Conservation (phyloP, 2,329 filamentous ascomycete genomes). For the Exophiala xenobiotica region DNA sequence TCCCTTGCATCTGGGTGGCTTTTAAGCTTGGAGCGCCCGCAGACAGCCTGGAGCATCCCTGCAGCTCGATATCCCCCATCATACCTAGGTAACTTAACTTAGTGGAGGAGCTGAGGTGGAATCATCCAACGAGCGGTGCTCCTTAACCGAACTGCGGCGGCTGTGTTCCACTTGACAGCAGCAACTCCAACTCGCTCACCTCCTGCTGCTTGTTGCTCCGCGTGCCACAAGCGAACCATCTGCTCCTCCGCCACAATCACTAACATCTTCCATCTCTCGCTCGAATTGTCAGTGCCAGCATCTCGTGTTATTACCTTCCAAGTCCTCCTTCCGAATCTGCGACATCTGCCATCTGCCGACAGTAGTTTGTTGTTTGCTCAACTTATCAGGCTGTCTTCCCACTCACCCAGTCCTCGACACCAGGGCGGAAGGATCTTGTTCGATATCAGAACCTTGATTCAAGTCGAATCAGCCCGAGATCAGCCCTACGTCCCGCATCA, state of each 20-base stretch:
- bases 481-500: conserved; percentile 17
- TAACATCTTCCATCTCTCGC: not conserved
- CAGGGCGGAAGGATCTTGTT: not conserved
- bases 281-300: too few species aligned
- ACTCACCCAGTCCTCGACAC: too few species aligned
- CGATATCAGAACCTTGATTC: not conserved
- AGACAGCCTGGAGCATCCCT: not conserved
- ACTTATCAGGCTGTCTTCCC: too few species aligned
- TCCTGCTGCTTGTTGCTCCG: too few species aligned
- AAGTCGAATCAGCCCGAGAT: conserved; percentile 1
- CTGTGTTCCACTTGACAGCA: conserved; percentile 1
- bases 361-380: too few species aligned
- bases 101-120: not conserved
- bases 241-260: not conserved
- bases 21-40: not conserved
- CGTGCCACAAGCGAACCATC: not conserved
- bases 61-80: too few species aligned
- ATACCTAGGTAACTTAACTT: too few species aligned
- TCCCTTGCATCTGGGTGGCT: not conserved
- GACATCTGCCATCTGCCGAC: too few species aligned
- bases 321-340: too few species aligned
- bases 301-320: too few species aligned
- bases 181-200: not conserved
- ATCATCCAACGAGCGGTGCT: conserved; percentile 11
- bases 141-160: conserved; percentile 7